These are phyloP conservation scores for Xerocomus amazonicus DNA, from an alignment of 1,284 basidiomycete genomes.

Conservation along the genomic window DNA sequence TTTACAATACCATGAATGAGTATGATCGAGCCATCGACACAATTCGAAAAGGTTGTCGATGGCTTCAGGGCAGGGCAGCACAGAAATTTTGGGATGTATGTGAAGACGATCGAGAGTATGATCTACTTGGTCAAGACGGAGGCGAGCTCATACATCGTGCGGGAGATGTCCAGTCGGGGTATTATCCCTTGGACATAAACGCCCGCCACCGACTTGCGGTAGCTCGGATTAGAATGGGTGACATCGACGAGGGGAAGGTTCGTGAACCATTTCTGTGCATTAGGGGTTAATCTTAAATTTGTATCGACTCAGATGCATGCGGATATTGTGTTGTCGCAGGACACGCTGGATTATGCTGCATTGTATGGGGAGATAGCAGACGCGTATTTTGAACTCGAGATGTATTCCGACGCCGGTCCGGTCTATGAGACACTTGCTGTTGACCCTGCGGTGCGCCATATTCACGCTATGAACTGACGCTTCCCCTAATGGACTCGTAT, in stretches of 20 bases:
- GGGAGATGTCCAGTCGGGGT: slow-evolving; percentile 47
- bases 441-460: slow-evolving; percentile 18
- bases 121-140: slow-evolving; percentile 29
- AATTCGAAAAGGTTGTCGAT: slow-evolving; percentile 77
- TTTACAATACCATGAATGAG: slow-evolving; percentile 71
- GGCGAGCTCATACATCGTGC: slow-evolving; percentile 23
- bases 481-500: background rate
- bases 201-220: slow-evolving; percentile 85
- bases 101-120: slow-evolving; percentile 84
- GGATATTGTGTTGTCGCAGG: slow-evolving; percentile 63
- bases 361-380: slow-evolving; percentile 84
- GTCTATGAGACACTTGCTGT: slow-evolving; percentile 21
- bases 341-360: slow-evolving; percentile 71
- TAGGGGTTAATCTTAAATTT: background rate
- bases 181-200: slow-evolving; percentile 73
- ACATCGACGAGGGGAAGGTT: slow-evolving; percentile 81
- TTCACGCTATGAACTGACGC: background rate
- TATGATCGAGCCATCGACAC: slow-evolving; percentile 68
- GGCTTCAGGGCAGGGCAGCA: slow-evolving; percentile 81
- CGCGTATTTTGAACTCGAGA: slow-evolving; percentile 71
- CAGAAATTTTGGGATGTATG: slow-evolving; percentile 80
- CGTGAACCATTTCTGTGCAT: background rate
- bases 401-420: slow-evolving; percentile 31
- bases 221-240: slow-evolving; percentile 77
- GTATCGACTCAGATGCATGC: slow-evolving; percentile 53